phyloP scores from a whole-genome alignment of 495 filamentous ascomycete genomes.

The Penicillium roqueforti region DNA sequence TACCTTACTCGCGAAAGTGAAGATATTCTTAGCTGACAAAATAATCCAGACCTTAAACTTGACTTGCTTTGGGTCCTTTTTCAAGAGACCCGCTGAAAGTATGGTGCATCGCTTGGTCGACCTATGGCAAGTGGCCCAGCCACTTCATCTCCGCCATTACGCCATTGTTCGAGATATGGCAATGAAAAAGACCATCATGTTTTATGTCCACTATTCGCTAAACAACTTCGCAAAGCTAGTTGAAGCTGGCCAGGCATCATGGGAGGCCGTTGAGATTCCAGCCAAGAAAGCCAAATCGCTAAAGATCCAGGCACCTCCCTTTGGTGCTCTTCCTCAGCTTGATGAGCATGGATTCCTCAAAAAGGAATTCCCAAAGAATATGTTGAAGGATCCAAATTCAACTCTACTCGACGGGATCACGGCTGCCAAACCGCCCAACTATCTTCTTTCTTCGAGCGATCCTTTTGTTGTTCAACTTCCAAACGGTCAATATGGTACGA shows the following conservation, averaged over 20 bases:
- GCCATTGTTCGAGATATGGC: slow-evolving; percentile 58
- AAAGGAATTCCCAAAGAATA: slow-evolving; percentile 23
- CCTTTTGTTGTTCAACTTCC: slow-evolving; percentile 21
- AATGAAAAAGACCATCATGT: slow-evolving; percentile 47
- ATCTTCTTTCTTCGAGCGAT: slow-evolving; percentile 33
- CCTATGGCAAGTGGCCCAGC: slow-evolving; percentile 59
- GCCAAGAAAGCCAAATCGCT: slow-evolving; percentile 35
- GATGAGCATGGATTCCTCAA: slow-evolving; percentile 54
- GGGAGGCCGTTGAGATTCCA: slow-evolving; percentile 54
- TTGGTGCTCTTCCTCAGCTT: slow-evolving; percentile 36
- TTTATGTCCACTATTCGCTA: slow-evolving; percentile 57
- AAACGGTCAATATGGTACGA: slow-evolving; percentile 35
- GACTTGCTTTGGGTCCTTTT: slow-evolving; percentile 49
- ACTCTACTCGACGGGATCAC: slow-evolving; percentile 44
- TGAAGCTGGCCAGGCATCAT: slow-evolving; percentile 48
- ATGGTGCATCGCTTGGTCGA: slow-evolving; percentile 53
- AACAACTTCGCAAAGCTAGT: slow-evolving; percentile 55
- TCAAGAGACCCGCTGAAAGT: slow-evolving; percentile 55
- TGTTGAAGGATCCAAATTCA: slow-evolving; percentile 42
- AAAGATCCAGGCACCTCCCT: slow-evolving; percentile 27
- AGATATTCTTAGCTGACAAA: slow-evolving; percentile 3
- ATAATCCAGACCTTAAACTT: slow-evolving; percentile 44
- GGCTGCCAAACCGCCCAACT: slow-evolving; percentile 28
- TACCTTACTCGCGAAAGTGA: background rate
- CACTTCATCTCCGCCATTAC: slow-evolving; percentile 58